Evolutionary conservation across 179 eudicot genomes (phyloP), one percentile per base, ranked within the genome.

Genomic region (Spergularia azorica): DNA sequence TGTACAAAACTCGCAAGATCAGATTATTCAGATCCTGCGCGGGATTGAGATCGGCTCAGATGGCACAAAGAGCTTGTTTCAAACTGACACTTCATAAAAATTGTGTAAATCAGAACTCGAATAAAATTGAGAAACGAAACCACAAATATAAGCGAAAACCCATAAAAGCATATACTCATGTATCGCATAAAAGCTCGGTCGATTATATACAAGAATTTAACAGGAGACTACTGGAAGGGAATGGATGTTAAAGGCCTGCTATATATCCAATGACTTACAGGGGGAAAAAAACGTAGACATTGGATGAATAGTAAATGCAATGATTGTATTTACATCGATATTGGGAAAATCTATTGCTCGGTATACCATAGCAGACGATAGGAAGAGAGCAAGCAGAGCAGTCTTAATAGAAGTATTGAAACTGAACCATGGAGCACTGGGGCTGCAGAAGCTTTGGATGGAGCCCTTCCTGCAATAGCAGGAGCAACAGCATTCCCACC

Each of bases 391-490:
- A 60, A 15, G 64, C 38, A 48, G 55, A 76, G 20, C 64, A 71
- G 39, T 26, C 48, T 36, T 6, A 70, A 38, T 8, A 78, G 52
- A 17, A 43, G 18, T 50, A 43, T 54, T 63, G 58, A 50, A 70
- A 58, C 46, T 61, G 79, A 75, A 12, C 15, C 71, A 16, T 67
- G 81, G 50, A 67, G 38, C 1, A 57, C 13, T 2, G 87, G 56
- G 52, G 83, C 82, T 61, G 85, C 80, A 13, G 94, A 88, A 38
- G 93, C 70, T 67, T 80, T 87, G 20, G 90, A 67, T 82, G 93
- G 88, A 26, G 97, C 86, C 84, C 86, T 86, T 67, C 90, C 97
- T 54, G 98, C 93, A 76, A 91, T 80, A 20, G 95, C 97, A 21
- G 97, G 96, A 75, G 92, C 80, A 67, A 88, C 87, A 20, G 92